phyloP scores from a whole-genome alignment of 1,284 basidiomycete genomes.

The Meira miltonrushii region DNA sequence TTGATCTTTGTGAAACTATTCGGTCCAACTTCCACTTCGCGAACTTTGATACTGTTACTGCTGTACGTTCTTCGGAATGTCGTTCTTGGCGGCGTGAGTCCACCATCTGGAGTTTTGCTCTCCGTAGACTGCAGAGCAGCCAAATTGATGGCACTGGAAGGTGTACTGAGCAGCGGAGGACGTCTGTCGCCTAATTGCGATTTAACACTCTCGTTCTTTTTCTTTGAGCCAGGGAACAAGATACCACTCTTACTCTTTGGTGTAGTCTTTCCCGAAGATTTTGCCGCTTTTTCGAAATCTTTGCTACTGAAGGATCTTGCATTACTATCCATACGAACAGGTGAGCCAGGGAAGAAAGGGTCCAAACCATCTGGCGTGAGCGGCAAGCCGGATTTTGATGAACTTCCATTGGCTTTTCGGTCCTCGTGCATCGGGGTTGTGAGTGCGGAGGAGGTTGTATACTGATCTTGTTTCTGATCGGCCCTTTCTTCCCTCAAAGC shows the following conservation, averaged over 20 bases:
- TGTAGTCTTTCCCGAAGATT: constrained; percentile 26
- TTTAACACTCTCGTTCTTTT: constrained; percentile 22
- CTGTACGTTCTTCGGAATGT: constrained; percentile 87
- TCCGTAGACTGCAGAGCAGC: constrained; percentile 26
- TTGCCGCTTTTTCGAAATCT: constrained; percentile 37
- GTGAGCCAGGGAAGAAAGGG: constrained; percentile 39
- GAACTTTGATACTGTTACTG: constrained; percentile 93
- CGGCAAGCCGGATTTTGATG: neutral
- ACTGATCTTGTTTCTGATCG: constrained; percentile 7
- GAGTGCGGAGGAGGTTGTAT: constrained; percentile 3
- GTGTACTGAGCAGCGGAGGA: constrained; percentile 55
- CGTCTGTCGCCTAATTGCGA: constrained; percentile 57
- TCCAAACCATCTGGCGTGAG: constrained; percentile 11
- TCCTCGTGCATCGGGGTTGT: constrained; percentile 51
- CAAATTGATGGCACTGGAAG: constrained; percentile 18
- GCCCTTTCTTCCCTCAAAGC: constrained; percentile 14
- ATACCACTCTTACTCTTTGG: constrained; percentile 34
- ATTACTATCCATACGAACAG: constrained; percentile 44
- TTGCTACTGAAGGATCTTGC: constrained; percentile 46
- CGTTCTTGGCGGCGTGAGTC: constrained; percentile 55
- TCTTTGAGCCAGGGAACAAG: constrained; percentile 34
- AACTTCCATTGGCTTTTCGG: constrained; percentile 10
- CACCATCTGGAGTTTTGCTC: constrained; percentile 50
- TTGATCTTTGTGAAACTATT: constrained; percentile 49
- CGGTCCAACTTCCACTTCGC: constrained; percentile 53